Conservation (phyloP, 371 early-diverging fungal species). For the Apophysomyces sp. region DNA sequence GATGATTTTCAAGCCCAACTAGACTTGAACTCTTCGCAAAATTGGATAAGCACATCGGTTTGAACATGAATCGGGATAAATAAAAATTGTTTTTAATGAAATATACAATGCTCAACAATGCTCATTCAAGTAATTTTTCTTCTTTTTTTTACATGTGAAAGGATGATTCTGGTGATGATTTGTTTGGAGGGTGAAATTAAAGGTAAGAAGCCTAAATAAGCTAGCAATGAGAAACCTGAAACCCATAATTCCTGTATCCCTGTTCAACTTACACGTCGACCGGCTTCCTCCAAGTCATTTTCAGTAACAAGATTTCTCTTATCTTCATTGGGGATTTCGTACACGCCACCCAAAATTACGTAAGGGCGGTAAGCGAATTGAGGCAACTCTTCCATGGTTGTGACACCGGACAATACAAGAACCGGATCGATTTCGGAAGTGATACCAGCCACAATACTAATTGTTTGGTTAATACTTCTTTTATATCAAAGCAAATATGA, state of each 20-base stretch:
- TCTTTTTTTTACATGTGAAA: not conserved
- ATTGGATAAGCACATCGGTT: no score
- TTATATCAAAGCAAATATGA: not conserved
- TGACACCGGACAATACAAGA: conserved; percentile 65
- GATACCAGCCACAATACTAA: conserved; percentile 54
- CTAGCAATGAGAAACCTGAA: no score
- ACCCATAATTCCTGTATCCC: no score
- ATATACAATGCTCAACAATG: conserved; percentile 2
- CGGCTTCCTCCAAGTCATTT: conserved; percentile 42
- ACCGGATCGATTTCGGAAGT: conserved; percentile 64
- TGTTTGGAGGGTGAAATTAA: not conserved
- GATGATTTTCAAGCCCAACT: not conserved
- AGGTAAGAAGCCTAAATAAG: not conserved
- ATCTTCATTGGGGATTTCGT: conserved; percentile 54
- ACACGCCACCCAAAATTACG: conserved; percentile 60
- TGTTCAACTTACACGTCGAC: conserved; percentile 26
- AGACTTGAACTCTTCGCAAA: no score
- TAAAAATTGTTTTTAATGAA: not conserved
- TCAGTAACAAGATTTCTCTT: conserved; percentile 38
- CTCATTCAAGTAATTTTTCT: not conserved
- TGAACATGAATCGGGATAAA: not conserved
- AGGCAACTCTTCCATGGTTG: conserved; percentile 49
- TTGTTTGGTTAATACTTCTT: not conserved
- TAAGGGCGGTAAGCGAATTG: conserved; percentile 62
- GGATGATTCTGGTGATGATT: not conserved